phyloP scores from a whole-genome alignment of 1,139 yeast species.

The Yamadazyma aaseri region DNA sequence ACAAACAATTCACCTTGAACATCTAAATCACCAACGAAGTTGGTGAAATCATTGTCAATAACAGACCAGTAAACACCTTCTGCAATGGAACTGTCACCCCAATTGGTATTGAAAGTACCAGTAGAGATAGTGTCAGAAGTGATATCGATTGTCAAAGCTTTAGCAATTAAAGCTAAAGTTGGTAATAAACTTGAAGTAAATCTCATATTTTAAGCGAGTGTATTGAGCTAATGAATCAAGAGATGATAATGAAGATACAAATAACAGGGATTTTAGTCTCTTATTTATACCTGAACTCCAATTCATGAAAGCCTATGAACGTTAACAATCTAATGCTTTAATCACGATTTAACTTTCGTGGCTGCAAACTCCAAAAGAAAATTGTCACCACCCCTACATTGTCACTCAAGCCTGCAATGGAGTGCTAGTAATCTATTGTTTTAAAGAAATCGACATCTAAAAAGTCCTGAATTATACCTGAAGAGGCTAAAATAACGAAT shows the following conservation, averaged over 20 bases:
- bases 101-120: constrained; percentile 20
- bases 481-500: too few relatives aligned
- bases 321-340: background rate
- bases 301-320: background rate
- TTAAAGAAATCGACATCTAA: too few relatives aligned
- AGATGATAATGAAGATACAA: constrained; percentile 1
- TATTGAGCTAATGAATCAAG: background rate
- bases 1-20: constrained; percentile 19
- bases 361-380: background rate
- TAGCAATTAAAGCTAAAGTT: constrained; percentile 17
- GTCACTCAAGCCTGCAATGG: too few relatives aligned
- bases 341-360: background rate
- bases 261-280: background rate
- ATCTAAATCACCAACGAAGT: constrained; percentile 19
- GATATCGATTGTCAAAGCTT: constrained; percentile 15
- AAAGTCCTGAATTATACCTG: too few relatives aligned
- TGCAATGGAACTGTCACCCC: constrained; percentile 27
- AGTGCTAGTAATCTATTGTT: too few relatives aligned
- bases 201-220: constrained; percentile 13
- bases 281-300: constrained; percentile 4
- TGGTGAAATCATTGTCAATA: constrained; percentile 26
- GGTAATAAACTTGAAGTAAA: constrained; percentile 15
- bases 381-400: background rate
- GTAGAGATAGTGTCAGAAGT: constrained; percentile 16
- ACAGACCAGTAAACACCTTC: constrained; percentile 34